A percentile compares a stretch with the other conserved stretches of the same genome.
Evolutionary conservation across 2,329 filamentous ascomycete species (phyloP).

Genomic region (Didymosphaeria variabile): DNA sequence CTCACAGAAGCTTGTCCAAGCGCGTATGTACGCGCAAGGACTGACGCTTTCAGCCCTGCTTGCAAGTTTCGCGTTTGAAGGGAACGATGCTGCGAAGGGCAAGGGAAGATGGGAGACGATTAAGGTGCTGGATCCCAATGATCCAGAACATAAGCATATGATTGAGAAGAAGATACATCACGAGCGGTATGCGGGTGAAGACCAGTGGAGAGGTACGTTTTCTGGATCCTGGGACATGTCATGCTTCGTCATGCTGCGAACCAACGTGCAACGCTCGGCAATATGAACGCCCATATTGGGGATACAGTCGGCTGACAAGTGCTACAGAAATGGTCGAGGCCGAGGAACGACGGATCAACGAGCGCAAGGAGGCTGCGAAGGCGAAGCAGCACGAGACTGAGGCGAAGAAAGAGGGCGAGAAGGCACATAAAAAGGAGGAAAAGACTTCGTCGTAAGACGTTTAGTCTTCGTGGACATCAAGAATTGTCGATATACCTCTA

Average conservation of each 20-base stretch:
- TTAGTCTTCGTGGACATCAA: background rate
- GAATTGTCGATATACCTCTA: background rate
- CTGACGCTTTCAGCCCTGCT: constrained; percentile 86
- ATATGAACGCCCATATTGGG: constrained; percentile 12
- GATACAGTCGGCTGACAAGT: constrained; percentile 27
- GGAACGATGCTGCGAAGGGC: constrained; percentile 77
- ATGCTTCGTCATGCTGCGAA: constrained; percentile 25
- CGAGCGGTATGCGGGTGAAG: constrained; percentile 86
- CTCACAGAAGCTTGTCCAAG: constrained; percentile 90
- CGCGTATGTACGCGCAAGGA: constrained; percentile 91
- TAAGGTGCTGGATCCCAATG: constrained; percentile 79
- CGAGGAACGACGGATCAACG: constrained; percentile 71
- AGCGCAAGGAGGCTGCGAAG: constrained; percentile 51
- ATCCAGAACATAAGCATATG: constrained; percentile 81
- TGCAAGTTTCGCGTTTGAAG: constrained; percentile 83
- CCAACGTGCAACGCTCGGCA: constrained; percentile 16
- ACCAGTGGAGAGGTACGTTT: constrained; percentile 85
- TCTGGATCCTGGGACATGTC: constrained; percentile 3
- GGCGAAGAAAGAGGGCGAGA: constrained; percentile 21
- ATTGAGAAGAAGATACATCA: constrained; percentile 90
- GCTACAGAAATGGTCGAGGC: constrained; percentile 79
- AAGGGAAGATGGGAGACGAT: constrained; percentile 85
- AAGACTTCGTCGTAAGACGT: constrained; percentile 18
- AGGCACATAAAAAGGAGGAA: constrained; percentile 1
- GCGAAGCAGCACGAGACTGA: constrained; percentile 29